Evolutionary conservation across 345 rosid species (phyloP), one percentile per base, ranked within the genome.

Genomic region (Jatropha curcas): DNA sequence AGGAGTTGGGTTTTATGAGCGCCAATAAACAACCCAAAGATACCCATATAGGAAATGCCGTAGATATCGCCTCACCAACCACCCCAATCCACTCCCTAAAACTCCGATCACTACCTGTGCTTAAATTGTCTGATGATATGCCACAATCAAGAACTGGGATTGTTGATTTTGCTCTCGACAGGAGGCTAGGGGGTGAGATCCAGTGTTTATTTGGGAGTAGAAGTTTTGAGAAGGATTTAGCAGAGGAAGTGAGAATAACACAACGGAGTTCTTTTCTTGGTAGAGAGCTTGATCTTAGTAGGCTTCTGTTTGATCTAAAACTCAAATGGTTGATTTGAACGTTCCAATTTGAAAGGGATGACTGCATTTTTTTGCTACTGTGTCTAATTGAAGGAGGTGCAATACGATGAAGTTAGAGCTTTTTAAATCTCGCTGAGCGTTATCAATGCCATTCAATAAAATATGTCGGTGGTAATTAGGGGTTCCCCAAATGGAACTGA

Each of bases 1-100:
- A 94, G 27, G 85, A 70, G 64, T 70, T 80, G 17, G 97, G 98
- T 59, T 76, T 88, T 67, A 90, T 19, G 63, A 94, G 76, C 64
- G 94, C 97, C 80, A 88, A 64, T 27, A 90, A 72, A 71, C 97
- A 92, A 69, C 94, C 98, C 41, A 94, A 48, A 69, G 92, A 84
- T 48, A 92, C 96, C 98, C 96, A 94, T 75, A 92, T 2, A 5
- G 97, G 98, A 74, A 94, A 92, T 27, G 96, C 93, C 27, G 87
- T 88, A 45, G 97, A 92, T 27, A 92, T 25, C 39, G 70, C 84
- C 43, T 94, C 98, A 28, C 92, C 83, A 52, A 85, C 37, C 80
- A 61, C 77, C 87, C 83, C 96, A 74, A 92, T 64, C 96, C 92
- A 86, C 34, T 82, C 84, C 37, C 92, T 75, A 37, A 93, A 77